phyloP scores from a whole-genome alignment of 768 basidiomycete species.

The Boletus rubescentipes region DNA sequence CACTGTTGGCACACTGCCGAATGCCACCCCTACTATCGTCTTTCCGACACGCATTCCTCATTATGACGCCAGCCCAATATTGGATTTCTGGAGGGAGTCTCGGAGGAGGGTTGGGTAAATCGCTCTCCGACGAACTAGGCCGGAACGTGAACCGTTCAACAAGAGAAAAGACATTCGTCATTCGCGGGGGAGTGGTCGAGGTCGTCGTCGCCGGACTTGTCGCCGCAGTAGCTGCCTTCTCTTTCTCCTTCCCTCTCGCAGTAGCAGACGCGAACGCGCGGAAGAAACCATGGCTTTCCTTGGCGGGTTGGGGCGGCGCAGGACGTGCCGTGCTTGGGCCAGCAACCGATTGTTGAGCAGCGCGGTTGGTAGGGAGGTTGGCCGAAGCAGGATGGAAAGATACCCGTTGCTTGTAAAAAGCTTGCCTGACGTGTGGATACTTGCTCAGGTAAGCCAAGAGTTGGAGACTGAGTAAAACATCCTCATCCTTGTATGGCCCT shows the following conservation, averaged over 20 bases:
- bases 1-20: slow-evolving; percentile 95
- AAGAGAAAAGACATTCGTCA: slow-evolving; percentile 93
- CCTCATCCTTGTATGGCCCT: slow-evolving; percentile 90
- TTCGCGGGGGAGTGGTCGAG: slow-evolving; percentile 32
- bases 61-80: slow-evolving; percentile 99
- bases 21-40: slow-evolving; percentile 92
- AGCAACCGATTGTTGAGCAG: slow-evolving; percentile 24
- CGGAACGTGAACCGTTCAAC: slow-evolving; percentile 97
- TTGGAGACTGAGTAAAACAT: slow-evolving; percentile 87
- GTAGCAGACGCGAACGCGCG: slow-evolving; percentile 44
- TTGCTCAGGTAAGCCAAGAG: slow-evolving; percentile 96
- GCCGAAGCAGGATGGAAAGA: slow-evolving; percentile 79
- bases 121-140: slow-evolving; percentile 78
- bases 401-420: slow-evolving; percentile 87
- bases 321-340: slow-evolving; percentile 26
- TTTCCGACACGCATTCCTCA: slow-evolving; percentile 98
- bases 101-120: slow-evolving; percentile 66
- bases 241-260: slow-evolving; percentile 51
- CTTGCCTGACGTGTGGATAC: slow-evolving; percentile 94
- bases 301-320: slow-evolving; percentile 19
- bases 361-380: slow-evolving; percentile 35
- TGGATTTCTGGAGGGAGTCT: slow-evolving; percentile 87
- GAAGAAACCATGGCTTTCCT: slow-evolving; percentile 44
- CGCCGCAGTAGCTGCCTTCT: slow-evolving; percentile 24
- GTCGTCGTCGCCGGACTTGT: slow-evolving; percentile 19